Base-by-base conservation (phyloP, 805 yeast genomes). In the Millerozyma miso region DNA sequence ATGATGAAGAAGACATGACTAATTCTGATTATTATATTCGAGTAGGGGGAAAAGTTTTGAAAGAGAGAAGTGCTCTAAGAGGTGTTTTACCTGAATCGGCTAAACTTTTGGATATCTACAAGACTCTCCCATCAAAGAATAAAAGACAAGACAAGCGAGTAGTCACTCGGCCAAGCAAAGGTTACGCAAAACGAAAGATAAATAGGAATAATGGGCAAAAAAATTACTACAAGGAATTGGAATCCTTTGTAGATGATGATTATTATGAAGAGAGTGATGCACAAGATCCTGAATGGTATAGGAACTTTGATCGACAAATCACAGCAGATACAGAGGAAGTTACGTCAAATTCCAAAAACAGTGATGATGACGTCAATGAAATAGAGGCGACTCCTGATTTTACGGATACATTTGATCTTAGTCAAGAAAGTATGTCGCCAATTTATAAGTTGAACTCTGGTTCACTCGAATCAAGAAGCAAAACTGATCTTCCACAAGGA, bases 21-120 rank as follows among this genome's bases (percentile, higher is more conserved):
- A 42, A 39, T 14, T 14, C 14, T 31, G 53, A 52, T 31, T 19
- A 37, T 2, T 19, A 49, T 7, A 53, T 58, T 2, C 42, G 60
- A 39, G 62, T 60, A 8, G 66, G 65, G 3, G 65, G 65, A 2
- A 45, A 53, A 19, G 34, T 37, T 13, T 19, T 55, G 19, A 65
- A 55, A 42, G 63, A 63, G 35, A 63, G 55, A 36, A 58, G 55
- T 33, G 58, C 66, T 8, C 49, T 69, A 4, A 45, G 57, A 23
- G 74, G 74, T 0, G 65, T 62, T 1, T 50, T 68, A 12, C 74
- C 74, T 0, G 73, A 67, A 40, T 68, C 73, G 3, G 67, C 71
- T 3, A 67, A 62, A 43, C 44, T 70, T 17, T 49, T 66, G 6
- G 54, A 50, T 4, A 47, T 59, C 12, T 65, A 55, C 37, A 31